Evolutionary conservation across 345 rosid species (phyloP), one percentile per base, ranked within the genome.

Genomic region (Syzygium jambos): DNA sequence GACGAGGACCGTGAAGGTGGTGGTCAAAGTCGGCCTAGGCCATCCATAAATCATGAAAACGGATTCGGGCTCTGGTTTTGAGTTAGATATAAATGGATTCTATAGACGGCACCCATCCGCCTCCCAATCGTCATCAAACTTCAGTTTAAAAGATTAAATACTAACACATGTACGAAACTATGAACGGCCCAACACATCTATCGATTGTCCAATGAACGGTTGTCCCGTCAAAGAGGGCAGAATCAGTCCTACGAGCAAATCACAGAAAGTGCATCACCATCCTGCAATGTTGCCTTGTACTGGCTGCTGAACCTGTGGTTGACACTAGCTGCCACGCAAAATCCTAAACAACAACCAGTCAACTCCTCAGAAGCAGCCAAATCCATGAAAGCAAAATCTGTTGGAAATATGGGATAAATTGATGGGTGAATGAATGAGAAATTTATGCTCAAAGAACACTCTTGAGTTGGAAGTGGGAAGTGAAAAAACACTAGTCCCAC

Each of bases 221-320:
- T 53, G 59, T 55, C 59, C 22, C 59, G 4, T 55, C 59, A 22
- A 55, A 55, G 59, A 21, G 27, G 59, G 27, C 59, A 55, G 27
- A 54, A 55, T 55, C 22, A 55, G 22, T 55, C 59, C 59, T 55
- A 55, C 59, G 4, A 55, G 59, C 59, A 55, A 22, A 22, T 6
- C 46, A 43, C 46, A 43, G 46, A 5, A 43, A 43, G 46, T 4
- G 22, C 27, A 22, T 55, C 59, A 9, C 59, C 9, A 55, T 89
- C 93, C 92, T 90, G 93, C 90, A 90, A 89, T 10, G 92, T 90
- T 11, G 93, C 92, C 85, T 91, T 91, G 77, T 90, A 91, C 65
- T 90, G 92, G 88, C 88, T 91, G 51, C 91, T 89, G 55, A 91
- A 91, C 87, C 87, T 91, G 19, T 89, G 85, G 88, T 91, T 91